Conservation (phyloP, 2,329 filamentous ascomycete genomes). For the Fusarium gaditjirri region DNA sequence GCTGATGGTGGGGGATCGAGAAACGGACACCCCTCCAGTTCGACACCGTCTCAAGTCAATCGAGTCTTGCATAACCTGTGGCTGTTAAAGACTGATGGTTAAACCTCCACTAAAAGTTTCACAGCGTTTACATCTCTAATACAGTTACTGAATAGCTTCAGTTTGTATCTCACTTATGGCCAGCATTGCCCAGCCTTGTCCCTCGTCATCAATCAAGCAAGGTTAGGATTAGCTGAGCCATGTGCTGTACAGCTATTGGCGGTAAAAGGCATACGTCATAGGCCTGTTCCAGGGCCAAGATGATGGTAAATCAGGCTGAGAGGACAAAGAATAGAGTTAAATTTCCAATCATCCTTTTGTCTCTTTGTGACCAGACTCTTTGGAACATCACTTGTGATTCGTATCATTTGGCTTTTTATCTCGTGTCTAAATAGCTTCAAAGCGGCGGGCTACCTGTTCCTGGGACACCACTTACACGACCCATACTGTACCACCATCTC, state of each 20-base stretch:
- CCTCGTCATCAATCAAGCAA: conserved; percentile 14
- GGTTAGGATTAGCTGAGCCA: conserved; percentile 18
- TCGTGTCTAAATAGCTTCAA: conserved; percentile 5
- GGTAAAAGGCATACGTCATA: conserved; percentile 33
- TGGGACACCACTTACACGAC: conserved; percentile 25
- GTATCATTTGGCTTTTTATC: background rate
- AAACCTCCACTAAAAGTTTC: conserved; percentile 1
- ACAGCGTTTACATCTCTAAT: background rate
- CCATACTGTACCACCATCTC: conserved; percentile 1
- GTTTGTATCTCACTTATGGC: background rate
- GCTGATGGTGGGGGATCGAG: conserved; percentile 4
- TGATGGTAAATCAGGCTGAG: conserved; percentile 25
- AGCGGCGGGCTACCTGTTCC: background rate
- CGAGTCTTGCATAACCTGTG: conserved; percentile 9
- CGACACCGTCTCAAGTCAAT: conserved; percentile 12
- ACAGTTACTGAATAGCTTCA: background rate
- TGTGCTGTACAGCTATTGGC: conserved; percentile 35
- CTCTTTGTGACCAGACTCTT: background rate
- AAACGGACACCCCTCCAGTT: conserved; percentile 32
- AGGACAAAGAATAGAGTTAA: conserved; percentile 21
- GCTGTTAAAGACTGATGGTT: background rate
- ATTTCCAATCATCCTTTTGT: background rate
- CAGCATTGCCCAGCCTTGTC: conserved; percentile 24
- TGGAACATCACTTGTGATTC: background rate
- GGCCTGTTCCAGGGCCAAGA: conserved; percentile 36